Base-by-base conservation (phyloP, 1,284 basidiomycete genomes). In the Sanghuangporus weigelae region DNA sequence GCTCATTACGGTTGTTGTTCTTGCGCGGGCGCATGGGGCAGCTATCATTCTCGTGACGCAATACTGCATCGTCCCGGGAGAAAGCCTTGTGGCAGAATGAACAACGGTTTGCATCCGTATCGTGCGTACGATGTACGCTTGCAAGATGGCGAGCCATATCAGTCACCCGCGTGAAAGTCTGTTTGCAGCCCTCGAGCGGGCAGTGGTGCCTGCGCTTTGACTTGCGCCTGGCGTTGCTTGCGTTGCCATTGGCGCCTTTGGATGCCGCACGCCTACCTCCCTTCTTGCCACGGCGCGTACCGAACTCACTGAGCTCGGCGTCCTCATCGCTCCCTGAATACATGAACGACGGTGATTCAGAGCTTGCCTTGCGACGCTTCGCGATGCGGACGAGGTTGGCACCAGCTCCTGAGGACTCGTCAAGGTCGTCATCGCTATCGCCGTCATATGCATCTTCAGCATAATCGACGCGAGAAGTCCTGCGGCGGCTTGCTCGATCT, bases 41-140 rank as follows among this genome's bases (percentile, higher is more conserved):
- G 46, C 61, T 63, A 39, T 66, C 65, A 48, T 66, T 66, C 55
- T 66, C 65, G 35, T 66, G 65, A 23, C 65, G 57, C 36, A 66
- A 49, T 21, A 66, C 65, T 16, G 65, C 65, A 53, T 66, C 65
- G 36, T 66, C 65, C 16, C 65, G 65, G n/a, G 65, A 66, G 53
- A 66, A 66, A 3, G 61, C 57, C 31, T 66, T 66, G 16, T 58
- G 49, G 58, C 65, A 66, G 54, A 63, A 66, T 23, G 65, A 19
- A 53, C 65, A 66, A 4, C 62, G 44, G 38, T 66, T 66, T 7
- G 56, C 60, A 40, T 66, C 62, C 3, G 61, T 60, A 31, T 63
- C 62, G 46, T 23, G 40, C 12, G 49, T 21, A 26, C 61, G 61
- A 40, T 66, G 65, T 1, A 66, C 65, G 26, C 57, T 63, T 23